phyloP scores from a whole-genome alignment of 192 early-diverging fungal species.

The Tieghemiomyces parasiticus region DNA sequence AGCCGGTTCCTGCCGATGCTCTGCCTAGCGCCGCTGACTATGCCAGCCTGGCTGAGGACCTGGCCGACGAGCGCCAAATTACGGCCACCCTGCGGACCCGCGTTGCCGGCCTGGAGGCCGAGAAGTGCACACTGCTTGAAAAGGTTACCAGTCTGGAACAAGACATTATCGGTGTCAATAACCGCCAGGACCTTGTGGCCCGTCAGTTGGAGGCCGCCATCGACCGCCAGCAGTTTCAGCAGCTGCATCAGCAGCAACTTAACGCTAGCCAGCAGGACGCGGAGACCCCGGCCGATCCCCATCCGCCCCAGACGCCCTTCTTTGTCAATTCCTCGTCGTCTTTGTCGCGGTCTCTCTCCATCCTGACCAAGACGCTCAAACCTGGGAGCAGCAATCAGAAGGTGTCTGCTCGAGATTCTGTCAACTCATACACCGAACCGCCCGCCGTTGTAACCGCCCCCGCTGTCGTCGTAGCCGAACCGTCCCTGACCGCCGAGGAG shows the following conservation, averaged over 20 bases:
- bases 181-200: slow-evolving; percentile 6
- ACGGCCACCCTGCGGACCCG: neutral
- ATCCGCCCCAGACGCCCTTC: too few relatives aligned
- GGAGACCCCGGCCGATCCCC: neutral
- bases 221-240: slow-evolving; percentile 9
- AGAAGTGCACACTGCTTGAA: neutral
- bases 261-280: neutral
- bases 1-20: too few relatives aligned
- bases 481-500: neutral
- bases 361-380: neutral
- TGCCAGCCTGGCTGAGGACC: neutral
- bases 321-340: neutral
- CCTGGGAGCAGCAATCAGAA: neutral
- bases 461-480: neutral
- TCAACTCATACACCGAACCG: too few relatives aligned
- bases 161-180: neutral
- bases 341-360: slow-evolving; percentile 1
- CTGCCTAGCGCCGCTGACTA: too few relatives aligned
- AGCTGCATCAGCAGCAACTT: neutral
- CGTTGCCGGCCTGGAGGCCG: neutral
- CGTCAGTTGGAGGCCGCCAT: slow-evolving; percentile 7
- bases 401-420: too few relatives aligned
- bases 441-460: neutral
- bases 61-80: neutral
- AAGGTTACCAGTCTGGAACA: neutral